Percentiles rank a stretch among this genome's conserved stretches.
These are phyloP conservation scores for Aspergillus spinulosporus DNA, from an alignment of 2,329 filamentous ascomycete genomes.

Conservation along the genomic window DNA sequence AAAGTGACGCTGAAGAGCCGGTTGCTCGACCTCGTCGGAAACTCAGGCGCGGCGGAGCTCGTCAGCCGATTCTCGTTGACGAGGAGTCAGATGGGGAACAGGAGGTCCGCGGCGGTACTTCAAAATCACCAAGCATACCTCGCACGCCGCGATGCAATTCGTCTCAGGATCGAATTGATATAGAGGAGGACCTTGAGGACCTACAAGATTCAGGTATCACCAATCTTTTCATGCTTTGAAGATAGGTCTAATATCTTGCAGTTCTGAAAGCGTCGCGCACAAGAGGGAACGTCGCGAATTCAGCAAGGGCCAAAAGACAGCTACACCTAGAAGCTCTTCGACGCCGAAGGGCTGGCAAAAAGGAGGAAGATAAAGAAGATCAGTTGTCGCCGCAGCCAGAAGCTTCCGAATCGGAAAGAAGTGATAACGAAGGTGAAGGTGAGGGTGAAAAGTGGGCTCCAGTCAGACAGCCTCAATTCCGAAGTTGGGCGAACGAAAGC, in stretches of 20 bases:
- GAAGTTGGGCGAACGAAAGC: conserved; percentile 25
- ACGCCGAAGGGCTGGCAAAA: conserved; percentile 45
- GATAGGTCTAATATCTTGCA: conserved; percentile 15
- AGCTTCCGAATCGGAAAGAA: conserved; percentile 18
- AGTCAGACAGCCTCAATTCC: conserved; percentile 22
- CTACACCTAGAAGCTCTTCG: conserved; percentile 46
- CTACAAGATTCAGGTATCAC: conserved; percentile 45
- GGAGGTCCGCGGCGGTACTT: conserved; percentile 25
- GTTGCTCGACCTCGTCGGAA: conserved; percentile 28
- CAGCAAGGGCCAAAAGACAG: conserved; percentile 40
- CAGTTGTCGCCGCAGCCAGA: conserved; percentile 21
- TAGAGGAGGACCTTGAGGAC: conserved; percentile 48
- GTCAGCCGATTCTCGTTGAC: conserved; percentile 28
- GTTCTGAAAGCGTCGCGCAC: conserved; percentile 43
- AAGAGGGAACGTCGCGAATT: conserved; percentile 41
- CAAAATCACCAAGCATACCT: conserved; percentile 29
- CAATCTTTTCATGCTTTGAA: background rate
- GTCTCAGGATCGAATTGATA: conserved; percentile 41
- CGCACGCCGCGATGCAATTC: conserved; percentile 26
- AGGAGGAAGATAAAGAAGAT: conserved; percentile 31
- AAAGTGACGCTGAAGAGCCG: conserved; percentile 34
- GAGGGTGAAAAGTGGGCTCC: conserved; percentile 19
- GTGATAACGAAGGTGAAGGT: conserved; percentile 19
- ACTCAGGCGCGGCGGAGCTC: conserved; percentile 30
- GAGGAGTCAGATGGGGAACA: conserved; percentile 34